phyloP scores from a whole-genome alignment of 2,329 filamentous ascomycete species.

The Chalaropsis ovoidea region DNA sequence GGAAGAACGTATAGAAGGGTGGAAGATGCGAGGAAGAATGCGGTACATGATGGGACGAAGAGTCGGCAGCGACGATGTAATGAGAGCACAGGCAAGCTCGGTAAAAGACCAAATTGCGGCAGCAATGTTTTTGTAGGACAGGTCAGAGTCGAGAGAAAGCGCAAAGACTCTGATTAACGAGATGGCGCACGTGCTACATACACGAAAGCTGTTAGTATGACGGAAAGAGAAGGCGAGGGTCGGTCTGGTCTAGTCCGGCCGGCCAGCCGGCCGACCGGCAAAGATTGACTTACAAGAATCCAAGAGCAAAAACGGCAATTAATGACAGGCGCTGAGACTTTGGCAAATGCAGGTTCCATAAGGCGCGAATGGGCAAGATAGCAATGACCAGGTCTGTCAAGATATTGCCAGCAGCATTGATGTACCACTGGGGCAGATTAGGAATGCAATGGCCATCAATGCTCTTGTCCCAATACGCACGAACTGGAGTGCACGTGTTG shows the following conservation, averaged over 20 bases:
- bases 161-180: conserved; percentile 28
- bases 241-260: no score
- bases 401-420: conserved; percentile 28
- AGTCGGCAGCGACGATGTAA: conserved; percentile 29
- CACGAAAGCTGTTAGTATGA: not conserved
- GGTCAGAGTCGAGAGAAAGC: conserved; percentile 27
- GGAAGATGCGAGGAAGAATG: conserved; percentile 28
- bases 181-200: conserved; percentile 28
- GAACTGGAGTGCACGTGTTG: conserved; percentile 26
- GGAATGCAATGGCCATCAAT: conserved; percentile 25
- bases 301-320: conserved; percentile 27
- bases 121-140: conserved; percentile 29
- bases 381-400: conserved; percentile 26
- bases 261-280: not conserved
- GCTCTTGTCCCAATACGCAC: conserved; percentile 25
- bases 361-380: conserved; percentile 26
- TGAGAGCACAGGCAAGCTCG: conserved; percentile 28
- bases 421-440: conserved; percentile 26
- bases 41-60: conserved; percentile 29
- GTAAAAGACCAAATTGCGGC: conserved; percentile 29
- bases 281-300: conserved; percentile 27
- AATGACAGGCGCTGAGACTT: conserved; percentile 26
- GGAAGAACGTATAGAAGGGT: conserved; percentile 17
- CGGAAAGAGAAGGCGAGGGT: not conserved
- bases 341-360: conserved; percentile 27